Base-by-base conservation (phyloP, 2,329 filamentous ascomycete genomes). In the Nannizziopsis arthrosporioides region DNA sequence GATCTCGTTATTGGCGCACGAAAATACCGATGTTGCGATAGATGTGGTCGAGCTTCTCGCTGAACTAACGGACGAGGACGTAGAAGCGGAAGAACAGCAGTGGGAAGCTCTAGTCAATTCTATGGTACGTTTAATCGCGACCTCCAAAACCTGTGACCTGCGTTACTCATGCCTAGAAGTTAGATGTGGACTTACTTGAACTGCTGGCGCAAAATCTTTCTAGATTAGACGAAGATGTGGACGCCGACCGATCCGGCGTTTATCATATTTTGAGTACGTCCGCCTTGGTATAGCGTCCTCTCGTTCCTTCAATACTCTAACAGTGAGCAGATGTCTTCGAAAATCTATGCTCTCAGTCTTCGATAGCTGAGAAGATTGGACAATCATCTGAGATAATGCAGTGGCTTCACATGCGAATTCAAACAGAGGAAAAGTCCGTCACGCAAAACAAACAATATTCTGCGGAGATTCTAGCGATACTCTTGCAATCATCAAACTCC, bases 1-100 rank as follows among this genome's bases (percentile, higher is more conserved):
- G 44, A 86, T 94, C 1, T 78, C 82, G 1, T 68, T 98, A 45
- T 71, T 98, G 42, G 83, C 90, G 12, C 92, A 98, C 63, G 92
- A 98, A 59, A 98, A 98, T 63, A 90, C 89, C 0, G 92, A 98
- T 61, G 93, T 98, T 55, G 88, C 92, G 9, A 94, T 96, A 57
- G 85, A 84, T 54, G 85, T 84, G 0, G 81, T 94, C 43, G 85
- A 96, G 68, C 85, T 95, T 41, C 78, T 98, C 44, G 82, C 80
- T 48, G 92, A 98, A 68, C 71, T 96, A 56, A 93, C 87, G 11
- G 92, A 96, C 58, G 89, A 98, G 62, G 90, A 96, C 60, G 86
- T 94, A 1, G 75, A 81, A 37, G 86, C 85, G 1, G 80, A 83
- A 51, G 81, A 88, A 57, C 78, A 78, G 48, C 81, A 95, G 58